Base-by-base conservation (phyloP, 2,329 filamentous ascomycete genomes). In the Colletotrichum camelliae region DNA sequence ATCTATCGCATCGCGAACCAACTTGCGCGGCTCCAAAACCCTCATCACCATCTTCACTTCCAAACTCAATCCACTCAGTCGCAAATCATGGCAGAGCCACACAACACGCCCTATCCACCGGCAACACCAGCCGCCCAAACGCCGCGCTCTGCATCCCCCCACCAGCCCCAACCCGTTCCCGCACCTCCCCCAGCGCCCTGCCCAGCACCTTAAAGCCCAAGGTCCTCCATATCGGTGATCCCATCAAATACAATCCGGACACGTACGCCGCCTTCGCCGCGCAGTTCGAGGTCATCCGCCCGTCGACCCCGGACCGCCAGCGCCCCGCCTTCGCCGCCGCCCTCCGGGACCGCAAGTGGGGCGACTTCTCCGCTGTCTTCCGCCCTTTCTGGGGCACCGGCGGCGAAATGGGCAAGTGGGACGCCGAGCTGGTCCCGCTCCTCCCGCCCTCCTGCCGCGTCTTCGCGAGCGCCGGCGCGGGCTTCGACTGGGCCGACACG, bases 141-240 rank as follows among this genome's bases (percentile, higher is more conserved):
- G 60, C 87, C 87, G 29, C 84, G 86, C 75, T 85, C 87, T 68
- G 81, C 82, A 24, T 88, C 87, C 61, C 87, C 87, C 67, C 84
- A 80, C 78, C 80, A 72, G 8, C 21, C 35, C 66, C 35, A 69
- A 24, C 35, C 81, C 77, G 58, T 79, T 77, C 18, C 70, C 79
- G 74, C 75, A 78, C 79, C 72, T 75, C 78, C 71, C 76, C 79
- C 52, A 68, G 79, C 65, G 74, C 79, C 75, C 83, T 73, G 79
- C 81, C 29, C 78, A 69, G 62, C 48, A 75, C 81, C 67, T 70
- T 78, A 18, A 88, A 83, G 76, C 87, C 84, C 60, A 90, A 93
- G 77, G 93, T 97, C 75, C 90, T 97, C 79, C 93, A 93, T 85
- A 92, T 95, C 83, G 95, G 95, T 77, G 94, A 96, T 81, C 85